These are phyloP conservation scores for Boeremia lycopersici DNA, from an alignment of 2,329 filamentous ascomycete genomes.

Conservation along the genomic window DNA sequence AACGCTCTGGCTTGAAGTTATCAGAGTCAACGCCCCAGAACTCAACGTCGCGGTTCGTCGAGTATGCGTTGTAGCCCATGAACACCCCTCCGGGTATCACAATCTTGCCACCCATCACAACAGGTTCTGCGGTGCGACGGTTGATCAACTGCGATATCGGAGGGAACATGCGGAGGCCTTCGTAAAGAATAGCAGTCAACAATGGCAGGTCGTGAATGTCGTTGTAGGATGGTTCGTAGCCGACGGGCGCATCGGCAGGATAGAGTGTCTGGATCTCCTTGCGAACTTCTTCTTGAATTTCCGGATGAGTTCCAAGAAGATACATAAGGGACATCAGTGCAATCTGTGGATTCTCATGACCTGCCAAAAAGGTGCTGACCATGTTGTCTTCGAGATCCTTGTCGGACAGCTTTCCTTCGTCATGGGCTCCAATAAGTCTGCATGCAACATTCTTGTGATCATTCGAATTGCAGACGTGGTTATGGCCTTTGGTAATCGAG, in stretches of 20 bases:
- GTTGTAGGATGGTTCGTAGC: constrained; percentile 26
- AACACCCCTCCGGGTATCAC: constrained; percentile 30
- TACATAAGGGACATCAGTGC: constrained; percentile 35
- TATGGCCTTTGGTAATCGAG: constrained; percentile 30
- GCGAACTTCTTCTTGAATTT: constrained; percentile 27
- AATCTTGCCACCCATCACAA: constrained; percentile 30
- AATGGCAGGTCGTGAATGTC: constrained; percentile 49
- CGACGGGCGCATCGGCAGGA: constrained; percentile 15
- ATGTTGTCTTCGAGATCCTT: constrained; percentile 37
- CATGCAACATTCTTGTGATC: constrained; percentile 28
- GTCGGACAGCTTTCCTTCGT: constrained; percentile 28
- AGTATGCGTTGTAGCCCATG: constrained; percentile 38
- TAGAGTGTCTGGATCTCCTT: constrained; percentile 27
- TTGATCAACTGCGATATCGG: constrained; percentile 59
- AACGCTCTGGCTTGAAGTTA: constrained; percentile 49
- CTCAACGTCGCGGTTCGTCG: constrained; percentile 31
- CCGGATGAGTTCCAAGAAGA: constrained; percentile 27
- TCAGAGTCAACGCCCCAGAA: constrained; percentile 41
- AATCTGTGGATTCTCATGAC: constrained; percentile 36
- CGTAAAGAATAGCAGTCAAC: constrained; percentile 54
- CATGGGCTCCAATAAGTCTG: constrained; percentile 28
- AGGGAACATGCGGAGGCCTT: constrained; percentile 56
- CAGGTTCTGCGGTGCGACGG: constrained; percentile 43
- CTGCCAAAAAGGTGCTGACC: constrained; percentile 35
- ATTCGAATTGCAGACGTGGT: constrained; percentile 31